phyloP scores from a whole-genome alignment of 1,284 basidiomycete genomes.

The Rhizoctonia solani region DNA sequence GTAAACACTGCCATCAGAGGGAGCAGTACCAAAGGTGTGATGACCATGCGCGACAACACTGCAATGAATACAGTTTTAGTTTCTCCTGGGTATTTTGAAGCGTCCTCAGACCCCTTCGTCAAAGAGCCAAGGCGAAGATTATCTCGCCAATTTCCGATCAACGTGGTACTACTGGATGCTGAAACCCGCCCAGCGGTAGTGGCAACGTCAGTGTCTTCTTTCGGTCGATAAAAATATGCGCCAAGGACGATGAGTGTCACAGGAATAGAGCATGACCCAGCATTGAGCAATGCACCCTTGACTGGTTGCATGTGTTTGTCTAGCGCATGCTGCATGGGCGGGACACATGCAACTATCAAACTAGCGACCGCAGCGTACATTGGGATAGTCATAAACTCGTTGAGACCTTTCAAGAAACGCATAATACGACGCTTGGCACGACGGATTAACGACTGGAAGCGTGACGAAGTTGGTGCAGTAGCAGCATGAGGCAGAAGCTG shows the following conservation, averaged over 20 bases:
- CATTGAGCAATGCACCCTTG: constrained; percentile 69
- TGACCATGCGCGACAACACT: constrained; percentile 78
- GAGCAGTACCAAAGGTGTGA: constrained; percentile 78
- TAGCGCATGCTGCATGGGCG: constrained; percentile 71
- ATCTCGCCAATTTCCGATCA: constrained; percentile 47
- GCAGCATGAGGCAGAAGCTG: constrained; percentile 40
- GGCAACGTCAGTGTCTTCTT: neutral
- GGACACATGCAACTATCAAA: constrained; percentile 79
- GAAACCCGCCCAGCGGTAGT: constrained; percentile 24
- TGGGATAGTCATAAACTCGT: constrained; percentile 85
- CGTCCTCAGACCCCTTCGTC: constrained; percentile 38
- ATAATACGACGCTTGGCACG: constrained; percentile 45
- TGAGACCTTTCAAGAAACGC: constrained; percentile 53
- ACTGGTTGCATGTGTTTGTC: constrained; percentile 66
- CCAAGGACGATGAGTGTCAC: constrained; percentile 90
- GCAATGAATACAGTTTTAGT: constrained; percentile 80
- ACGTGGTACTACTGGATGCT: constrained; percentile 43
- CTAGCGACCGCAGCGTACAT: constrained; percentile 81
- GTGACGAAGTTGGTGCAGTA: constrained; percentile 43
- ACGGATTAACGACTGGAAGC: constrained; percentile 45
- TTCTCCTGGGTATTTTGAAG: constrained; percentile 59
- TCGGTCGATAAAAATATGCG: constrained; percentile 74
- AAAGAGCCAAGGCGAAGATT: neutral
- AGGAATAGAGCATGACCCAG: constrained; percentile 85
- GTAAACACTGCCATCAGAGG: constrained; percentile 70